phyloP scores from a whole-genome alignment of 2,329 filamentous ascomycete genomes.

The Periglandula ipomoeae region DNA sequence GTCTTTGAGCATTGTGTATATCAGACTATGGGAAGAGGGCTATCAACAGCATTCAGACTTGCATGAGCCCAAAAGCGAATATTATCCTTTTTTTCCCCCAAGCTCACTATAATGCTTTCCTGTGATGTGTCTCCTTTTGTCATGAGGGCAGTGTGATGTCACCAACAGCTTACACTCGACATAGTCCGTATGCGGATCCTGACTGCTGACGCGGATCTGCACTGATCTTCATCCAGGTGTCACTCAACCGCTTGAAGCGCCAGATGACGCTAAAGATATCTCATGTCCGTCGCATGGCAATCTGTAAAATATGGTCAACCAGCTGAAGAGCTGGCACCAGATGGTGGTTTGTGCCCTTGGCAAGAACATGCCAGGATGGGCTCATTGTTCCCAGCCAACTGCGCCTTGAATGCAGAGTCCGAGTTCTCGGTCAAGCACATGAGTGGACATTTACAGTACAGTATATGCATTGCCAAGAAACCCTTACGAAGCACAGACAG shows the following conservation, averaged over 20 bases:
- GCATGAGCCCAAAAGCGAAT: neutral
- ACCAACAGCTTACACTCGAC: too few species aligned
- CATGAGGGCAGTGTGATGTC: too few species aligned
- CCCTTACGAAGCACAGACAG: too few species aligned
- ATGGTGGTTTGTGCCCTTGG: too few species aligned
- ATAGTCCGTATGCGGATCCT: neutral
- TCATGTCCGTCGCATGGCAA: neutral
- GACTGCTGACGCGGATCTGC: neutral
- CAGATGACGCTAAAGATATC: neutral
- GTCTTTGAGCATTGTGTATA: neutral
- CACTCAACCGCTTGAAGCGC: neutral
- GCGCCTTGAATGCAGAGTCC: too few species aligned
- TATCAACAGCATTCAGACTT: neutral
- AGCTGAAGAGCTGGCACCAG: neutral
- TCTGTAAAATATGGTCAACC: too few species aligned
- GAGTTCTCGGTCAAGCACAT: too few species aligned
- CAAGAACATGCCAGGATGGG: too few species aligned
- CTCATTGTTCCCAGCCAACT: too few species aligned
- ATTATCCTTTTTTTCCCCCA: too few species aligned
- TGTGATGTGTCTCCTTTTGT: neutral
- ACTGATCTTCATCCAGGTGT: neutral
- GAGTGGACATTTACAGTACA: too few species aligned
- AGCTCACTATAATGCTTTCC: neutral
- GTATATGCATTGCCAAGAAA: too few species aligned
- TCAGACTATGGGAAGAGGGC: neutral